Percentiles rank a stretch among this genome's conserved stretches.
Evolutionary conservation across 371 early-diverging fungal species (phyloP).

Genomic region (Rhizopus delemar): DNA sequence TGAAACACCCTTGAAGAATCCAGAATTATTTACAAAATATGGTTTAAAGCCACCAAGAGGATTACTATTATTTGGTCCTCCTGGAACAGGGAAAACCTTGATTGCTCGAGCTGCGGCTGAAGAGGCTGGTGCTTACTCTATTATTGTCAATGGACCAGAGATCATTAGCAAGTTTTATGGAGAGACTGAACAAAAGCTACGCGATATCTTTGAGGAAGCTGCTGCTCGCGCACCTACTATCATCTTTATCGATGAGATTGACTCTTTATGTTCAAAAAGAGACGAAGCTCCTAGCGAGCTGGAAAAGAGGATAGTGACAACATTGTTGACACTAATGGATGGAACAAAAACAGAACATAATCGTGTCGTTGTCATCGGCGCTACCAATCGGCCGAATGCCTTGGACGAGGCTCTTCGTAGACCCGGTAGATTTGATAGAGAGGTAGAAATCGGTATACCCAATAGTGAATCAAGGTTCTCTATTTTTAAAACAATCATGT

Average conservation of each 20-base stretch:
- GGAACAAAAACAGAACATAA: conserved; percentile 56
- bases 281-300: conserved; percentile 75
- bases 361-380: conserved; percentile 87
- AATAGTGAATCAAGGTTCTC: conserved; percentile 66
- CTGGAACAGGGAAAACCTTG: conserved; percentile 98
- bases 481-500: conserved; percentile 77
- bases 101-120: conserved; percentile 89
- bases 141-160: conserved; percentile 94
- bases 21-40: conserved; percentile 69
- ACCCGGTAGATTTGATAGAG: conserved; percentile 97
- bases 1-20: conserved; percentile 80
- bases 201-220: conserved; percentile 83
- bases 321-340: conserved; percentile 96
- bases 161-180: conserved; percentile 95
- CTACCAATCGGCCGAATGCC: conserved; percentile 95
- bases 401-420: conserved; percentile 96
- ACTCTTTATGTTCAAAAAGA: conserved; percentile 93
- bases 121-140: conserved; percentile 79
- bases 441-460: conserved; percentile 96
- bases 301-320: conserved; percentile 94
- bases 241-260: conserved; percentile 99
- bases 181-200: conserved; percentile 92
- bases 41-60: conserved; percentile 88
- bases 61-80: conserved; percentile 93
- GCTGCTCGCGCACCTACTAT: conserved; percentile 84